These are phyloP conservation scores for Candida hungchunana DNA, from an alignment of 805 yeast genomes.

Conservation along the genomic window DNA sequence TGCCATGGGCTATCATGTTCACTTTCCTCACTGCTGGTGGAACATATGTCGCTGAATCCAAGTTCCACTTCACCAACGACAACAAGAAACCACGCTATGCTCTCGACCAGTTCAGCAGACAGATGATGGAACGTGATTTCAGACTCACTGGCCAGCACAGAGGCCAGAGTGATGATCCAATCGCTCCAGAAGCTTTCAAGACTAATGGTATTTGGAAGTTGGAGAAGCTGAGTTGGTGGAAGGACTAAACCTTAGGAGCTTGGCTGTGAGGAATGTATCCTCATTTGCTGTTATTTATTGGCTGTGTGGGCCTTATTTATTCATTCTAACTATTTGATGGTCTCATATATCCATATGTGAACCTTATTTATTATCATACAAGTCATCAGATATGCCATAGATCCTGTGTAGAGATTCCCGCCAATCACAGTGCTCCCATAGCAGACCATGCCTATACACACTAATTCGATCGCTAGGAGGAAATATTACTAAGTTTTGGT, in stretches of 20 bases:
- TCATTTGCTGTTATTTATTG: not conserved
- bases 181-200: constrained; percentile 76
- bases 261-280: not conserved
- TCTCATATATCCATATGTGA: no score
- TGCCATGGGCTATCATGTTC: constrained; percentile 58
- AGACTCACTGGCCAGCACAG: constrained; percentile 71
- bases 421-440: no score
- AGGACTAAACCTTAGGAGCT: constrained; percentile 7
- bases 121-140: constrained; percentile 63
- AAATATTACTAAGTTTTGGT: no score
- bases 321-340: no score
- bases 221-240: constrained; percentile 28
- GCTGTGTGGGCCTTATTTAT: constrained; percentile 9
- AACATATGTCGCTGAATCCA: constrained; percentile 41
- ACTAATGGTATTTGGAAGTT: constrained; percentile 48
- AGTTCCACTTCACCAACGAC: constrained; percentile 39
- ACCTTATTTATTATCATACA: no score
- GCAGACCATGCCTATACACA: no score
- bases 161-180: constrained; percentile 60
- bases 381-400: no score
- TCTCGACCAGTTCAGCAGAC: constrained; percentile 50
- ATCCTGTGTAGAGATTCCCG: no score
- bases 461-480: no score
- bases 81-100: constrained; percentile 50
- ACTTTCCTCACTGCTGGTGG: constrained; percentile 50